These are phyloP conservation scores for Ampelomyces quisqualis DNA, from an alignment of 2,329 filamentous ascomycete species.

Conservation along the genomic window DNA sequence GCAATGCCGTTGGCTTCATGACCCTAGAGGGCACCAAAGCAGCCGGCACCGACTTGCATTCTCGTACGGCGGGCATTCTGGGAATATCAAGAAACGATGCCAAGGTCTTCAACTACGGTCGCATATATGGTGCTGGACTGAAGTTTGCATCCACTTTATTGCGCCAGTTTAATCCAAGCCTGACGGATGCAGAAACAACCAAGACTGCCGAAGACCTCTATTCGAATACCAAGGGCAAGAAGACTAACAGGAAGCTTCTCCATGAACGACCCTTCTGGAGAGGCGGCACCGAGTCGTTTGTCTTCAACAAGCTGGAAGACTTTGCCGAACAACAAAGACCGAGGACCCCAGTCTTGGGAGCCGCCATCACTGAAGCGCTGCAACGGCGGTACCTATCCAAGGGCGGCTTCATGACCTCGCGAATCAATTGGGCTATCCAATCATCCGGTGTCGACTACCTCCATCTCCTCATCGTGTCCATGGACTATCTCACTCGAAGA, in stretches of 20 bases:
- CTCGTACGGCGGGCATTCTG: conserved; percentile 85
- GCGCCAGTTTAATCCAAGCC: conserved; percentile 84
- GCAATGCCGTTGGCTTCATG: conserved; percentile 98
- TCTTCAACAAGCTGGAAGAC: conserved; percentile 97
- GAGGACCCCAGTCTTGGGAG: conserved; percentile 86
- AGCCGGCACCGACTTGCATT: conserved; percentile 90
- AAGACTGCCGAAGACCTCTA: conserved; percentile 80
- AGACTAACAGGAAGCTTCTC: conserved; percentile 72
- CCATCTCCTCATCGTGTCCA: conserved; percentile 85
- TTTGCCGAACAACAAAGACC: conserved; percentile 94
- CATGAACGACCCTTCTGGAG: conserved; percentile 84
- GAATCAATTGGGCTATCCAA: conserved; percentile 99
- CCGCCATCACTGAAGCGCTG: conserved; percentile 92
- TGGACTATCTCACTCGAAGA: conserved; percentile 87
- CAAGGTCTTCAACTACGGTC: conserved; percentile 98
- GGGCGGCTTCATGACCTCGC: conserved; percentile 88
- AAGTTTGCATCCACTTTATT: conserved; percentile 90
- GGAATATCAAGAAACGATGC: conserved; percentile 94
- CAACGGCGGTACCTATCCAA: conserved; percentile 85
- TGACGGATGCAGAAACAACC: conserved; percentile 77
- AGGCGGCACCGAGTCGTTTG: conserved; percentile 93
- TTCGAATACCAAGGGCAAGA: conserved; percentile 83
- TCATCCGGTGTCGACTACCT: conserved; percentile 97
- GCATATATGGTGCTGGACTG: conserved; percentile 95
- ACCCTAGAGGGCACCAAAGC: conserved; percentile 94